phyloP scores from a whole-genome alignment of 2,329 filamentous ascomycete genomes.

The Fusarium penzigii region DNA sequence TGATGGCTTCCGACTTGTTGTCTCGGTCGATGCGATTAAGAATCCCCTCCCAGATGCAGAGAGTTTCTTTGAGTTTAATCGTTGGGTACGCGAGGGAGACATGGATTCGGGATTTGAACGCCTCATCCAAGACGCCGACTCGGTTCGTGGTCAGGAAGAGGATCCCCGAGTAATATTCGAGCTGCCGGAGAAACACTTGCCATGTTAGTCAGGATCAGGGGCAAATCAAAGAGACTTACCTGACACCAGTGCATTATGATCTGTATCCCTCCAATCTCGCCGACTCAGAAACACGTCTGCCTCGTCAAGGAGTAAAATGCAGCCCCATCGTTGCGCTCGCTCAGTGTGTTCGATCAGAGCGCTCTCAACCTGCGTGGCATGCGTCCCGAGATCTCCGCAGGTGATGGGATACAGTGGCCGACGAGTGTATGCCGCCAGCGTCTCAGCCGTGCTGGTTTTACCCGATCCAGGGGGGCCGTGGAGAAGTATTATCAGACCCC shows the following conservation, averaged over 20 bases:
- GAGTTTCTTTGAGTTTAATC: neutral
- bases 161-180: slow-evolving; percentile 5
- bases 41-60: neutral
- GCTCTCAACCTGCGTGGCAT: neutral
- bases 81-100: neutral
- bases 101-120: slow-evolving; percentile 6
- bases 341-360: neutral
- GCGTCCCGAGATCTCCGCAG: neutral
- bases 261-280: neutral
- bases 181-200: slow-evolving; percentile 3
- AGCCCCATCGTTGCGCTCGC: slow-evolving; percentile 2
- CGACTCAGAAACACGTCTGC: slow-evolving; percentile 4
- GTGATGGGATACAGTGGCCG: slow-evolving; percentile 1
- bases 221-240: neutral
- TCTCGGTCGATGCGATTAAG: neutral
- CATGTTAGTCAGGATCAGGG: neutral
- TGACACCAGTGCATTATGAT: slow-evolving; percentile 4
- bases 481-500: neutral
- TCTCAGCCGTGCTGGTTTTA: neutral
- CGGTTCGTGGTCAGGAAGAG: slow-evolving; percentile 9
- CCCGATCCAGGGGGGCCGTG: neutral
- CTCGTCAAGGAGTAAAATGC: slow-evolving; percentile 4
- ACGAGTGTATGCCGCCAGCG: neutral
- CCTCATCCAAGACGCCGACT: slow-evolving; percentile 1
- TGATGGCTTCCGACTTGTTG: neutral